Evolutionary conservation across 139 green algal species (phyloP).

Genomic region (Desmodesmus armatus): DNA sequence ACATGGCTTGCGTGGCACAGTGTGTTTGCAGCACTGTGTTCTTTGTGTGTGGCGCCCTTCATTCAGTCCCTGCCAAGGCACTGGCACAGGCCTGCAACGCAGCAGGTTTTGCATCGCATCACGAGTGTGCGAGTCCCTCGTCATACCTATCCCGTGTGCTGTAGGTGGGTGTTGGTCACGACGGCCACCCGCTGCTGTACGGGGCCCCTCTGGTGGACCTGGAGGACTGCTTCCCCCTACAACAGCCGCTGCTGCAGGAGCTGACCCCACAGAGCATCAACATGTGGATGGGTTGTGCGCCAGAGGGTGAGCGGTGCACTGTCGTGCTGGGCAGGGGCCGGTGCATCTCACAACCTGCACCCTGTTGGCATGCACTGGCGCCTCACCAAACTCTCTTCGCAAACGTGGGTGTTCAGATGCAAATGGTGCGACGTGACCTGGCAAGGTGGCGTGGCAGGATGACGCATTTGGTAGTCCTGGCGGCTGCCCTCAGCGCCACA

Average conservation of each 20-base stretch:
- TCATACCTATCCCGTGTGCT: no score
- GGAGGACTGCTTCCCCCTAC: conserved; percentile 63
- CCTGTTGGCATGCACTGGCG: not conserved
- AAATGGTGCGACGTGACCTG: no score
- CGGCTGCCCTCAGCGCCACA: no score
- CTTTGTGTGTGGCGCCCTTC: no score
- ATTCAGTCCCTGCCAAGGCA: no score
- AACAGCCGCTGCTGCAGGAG: conserved; percentile 64
- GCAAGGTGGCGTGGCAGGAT: no score
- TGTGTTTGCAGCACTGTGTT: no score
- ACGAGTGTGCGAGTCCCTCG: no score
- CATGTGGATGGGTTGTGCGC: conserved; percentile 74
- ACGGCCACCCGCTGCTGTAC: conserved; percentile 75
- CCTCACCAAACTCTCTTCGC: not conserved
- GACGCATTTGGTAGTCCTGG: no score
- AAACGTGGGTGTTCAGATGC: not conserved
- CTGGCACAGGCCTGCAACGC: no score
- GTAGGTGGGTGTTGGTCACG: conserved; percentile 51
- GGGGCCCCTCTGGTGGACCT: conserved; percentile 67
- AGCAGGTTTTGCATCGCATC: no score
- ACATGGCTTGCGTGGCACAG: no score
- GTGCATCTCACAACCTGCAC: not conserved
- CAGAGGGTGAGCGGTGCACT: conserved; percentile 41
- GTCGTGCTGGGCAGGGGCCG: not conserved
- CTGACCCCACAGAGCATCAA: conserved; percentile 83